phyloP scores from a whole-genome alignment of 306 rosid genomes.

The Canavalia gladiata region DNA sequence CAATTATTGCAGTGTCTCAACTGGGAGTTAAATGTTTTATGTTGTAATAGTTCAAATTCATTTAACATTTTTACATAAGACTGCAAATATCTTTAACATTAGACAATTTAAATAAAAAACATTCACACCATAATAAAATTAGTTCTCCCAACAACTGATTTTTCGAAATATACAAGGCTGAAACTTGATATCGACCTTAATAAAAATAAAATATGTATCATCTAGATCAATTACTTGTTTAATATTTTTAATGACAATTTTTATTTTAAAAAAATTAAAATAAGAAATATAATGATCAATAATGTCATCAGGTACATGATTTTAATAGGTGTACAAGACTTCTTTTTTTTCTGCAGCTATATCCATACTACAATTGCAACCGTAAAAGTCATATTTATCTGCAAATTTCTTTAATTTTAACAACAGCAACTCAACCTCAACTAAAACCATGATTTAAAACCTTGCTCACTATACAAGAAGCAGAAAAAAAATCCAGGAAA shows the following conservation, averaged over 20 bases:
- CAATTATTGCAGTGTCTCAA: not conserved
- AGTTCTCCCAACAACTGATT: too few relatives aligned
- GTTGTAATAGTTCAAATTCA: not conserved
- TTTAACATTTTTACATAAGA: not conserved
- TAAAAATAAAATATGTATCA: not conserved
- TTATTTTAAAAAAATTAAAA: not conserved
- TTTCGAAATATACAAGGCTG: not conserved
- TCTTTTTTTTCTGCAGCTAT: too few relatives aligned
- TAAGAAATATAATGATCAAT: too few relatives aligned
- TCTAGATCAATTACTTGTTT: not conserved
- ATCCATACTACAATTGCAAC: not conserved
- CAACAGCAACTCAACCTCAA: not conserved
- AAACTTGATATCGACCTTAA: not conserved
- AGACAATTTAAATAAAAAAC: too few relatives aligned
- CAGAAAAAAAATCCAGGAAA: not conserved
- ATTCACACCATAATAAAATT: too few relatives aligned
- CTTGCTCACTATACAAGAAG: conserved; percentile 8
- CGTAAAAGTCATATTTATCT: not conserved
- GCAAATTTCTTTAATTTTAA: not conserved
- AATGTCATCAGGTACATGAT: too few relatives aligned
- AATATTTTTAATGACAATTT: too few relatives aligned
- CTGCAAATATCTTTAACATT: not conserved
- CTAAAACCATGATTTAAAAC: not conserved
- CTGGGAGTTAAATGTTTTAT: not conserved
- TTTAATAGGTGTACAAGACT: too few relatives aligned